These are phyloP conservation scores for Solidago caesia DNA, from an alignment of 129 eudicot species.

Conservation along the genomic window DNA sequence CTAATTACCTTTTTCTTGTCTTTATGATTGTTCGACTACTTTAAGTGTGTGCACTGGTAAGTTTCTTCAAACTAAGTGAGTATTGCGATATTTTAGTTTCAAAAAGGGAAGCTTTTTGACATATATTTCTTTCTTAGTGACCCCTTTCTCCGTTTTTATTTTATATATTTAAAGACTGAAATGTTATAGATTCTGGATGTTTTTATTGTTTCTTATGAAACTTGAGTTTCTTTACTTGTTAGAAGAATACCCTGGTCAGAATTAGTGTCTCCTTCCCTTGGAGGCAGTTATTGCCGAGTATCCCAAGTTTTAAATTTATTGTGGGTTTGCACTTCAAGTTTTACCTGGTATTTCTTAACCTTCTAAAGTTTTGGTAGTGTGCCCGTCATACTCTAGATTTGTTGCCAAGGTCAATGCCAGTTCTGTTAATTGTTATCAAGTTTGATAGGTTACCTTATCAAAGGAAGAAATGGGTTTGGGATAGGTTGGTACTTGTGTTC, in stretches of 20 bases:
- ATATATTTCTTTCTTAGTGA: not conserved
- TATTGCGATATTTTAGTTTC: not conserved
- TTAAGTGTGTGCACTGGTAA: not conserved
- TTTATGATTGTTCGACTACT: not conserved
- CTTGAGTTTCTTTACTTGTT: too few species aligned
- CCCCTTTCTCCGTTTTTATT: not conserved
- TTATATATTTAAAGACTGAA: constrained; percentile 1
- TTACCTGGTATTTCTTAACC: too few species aligned
- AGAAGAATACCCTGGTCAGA: too few species aligned
- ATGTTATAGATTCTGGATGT: not conserved
- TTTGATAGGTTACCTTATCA: too few species aligned
- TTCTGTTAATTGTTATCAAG: too few species aligned
- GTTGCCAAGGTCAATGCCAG: too few species aligned
- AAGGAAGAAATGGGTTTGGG: not conserved
- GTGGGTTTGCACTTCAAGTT: too few species aligned
- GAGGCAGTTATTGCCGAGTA: too few species aligned
- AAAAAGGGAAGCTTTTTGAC: not conserved
- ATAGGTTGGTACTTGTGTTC: not conserved
- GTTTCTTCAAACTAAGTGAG: not conserved
- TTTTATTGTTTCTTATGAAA: not conserved
- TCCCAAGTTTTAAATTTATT: too few species aligned
- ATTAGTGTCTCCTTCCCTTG: not conserved
- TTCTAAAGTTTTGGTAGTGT: too few species aligned
- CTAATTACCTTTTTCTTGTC: not conserved
- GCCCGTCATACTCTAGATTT: too few species aligned